phyloP scores from a whole-genome alignment of 2,329 filamentous ascomycete species.

The Ophiostoma perfectum region DNA sequence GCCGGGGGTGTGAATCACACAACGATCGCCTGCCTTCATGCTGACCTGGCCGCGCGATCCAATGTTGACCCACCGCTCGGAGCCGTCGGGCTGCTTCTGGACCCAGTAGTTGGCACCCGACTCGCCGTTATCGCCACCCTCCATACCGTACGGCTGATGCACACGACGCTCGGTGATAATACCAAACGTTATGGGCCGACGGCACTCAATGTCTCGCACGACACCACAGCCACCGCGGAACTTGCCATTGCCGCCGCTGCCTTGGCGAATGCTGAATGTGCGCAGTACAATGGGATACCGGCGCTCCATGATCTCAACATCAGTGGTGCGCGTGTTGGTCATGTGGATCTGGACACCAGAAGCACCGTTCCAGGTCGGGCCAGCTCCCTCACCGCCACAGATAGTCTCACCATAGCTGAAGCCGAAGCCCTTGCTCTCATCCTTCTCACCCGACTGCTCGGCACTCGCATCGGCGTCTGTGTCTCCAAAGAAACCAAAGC shows the following conservation, averaged over 20 bases:
- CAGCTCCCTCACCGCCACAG: slow-evolving; percentile 34
- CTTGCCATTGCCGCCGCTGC: slow-evolving; percentile 32
- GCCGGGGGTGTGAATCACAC: slow-evolving; percentile 57
- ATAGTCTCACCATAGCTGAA: slow-evolving; percentile 34
- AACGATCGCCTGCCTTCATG: slow-evolving; percentile 54
- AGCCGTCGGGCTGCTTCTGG: slow-evolving; percentile 17
- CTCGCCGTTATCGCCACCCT: slow-evolving; percentile 30
- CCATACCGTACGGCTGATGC: slow-evolving; percentile 35
- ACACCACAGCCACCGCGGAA: slow-evolving; percentile 35
- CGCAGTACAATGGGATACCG: slow-evolving; percentile 35
- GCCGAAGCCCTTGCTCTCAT: slow-evolving; percentile 22
- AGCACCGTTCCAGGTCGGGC: slow-evolving; percentile 31
- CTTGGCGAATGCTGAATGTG: slow-evolving; percentile 30
- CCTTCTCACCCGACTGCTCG: slow-evolving; percentile 25
- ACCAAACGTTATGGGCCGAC: slow-evolving; percentile 30
- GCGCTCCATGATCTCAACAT: slow-evolving; percentile 35
- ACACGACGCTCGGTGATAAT: slow-evolving; percentile 37
- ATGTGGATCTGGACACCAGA: slow-evolving; percentile 32
- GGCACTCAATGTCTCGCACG: slow-evolving; percentile 35
- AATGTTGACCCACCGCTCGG: slow-evolving; percentile 41
- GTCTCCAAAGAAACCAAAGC: slow-evolving; percentile 31
- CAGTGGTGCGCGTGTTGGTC: slow-evolving; percentile 34
- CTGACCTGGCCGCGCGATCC: slow-evolving; percentile 56
- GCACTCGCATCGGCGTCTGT: slow-evolving; percentile 19
- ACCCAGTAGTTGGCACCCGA: slow-evolving; percentile 25